phyloP scores from a whole-genome alignment of 345 rosid genomes.

The Luvunga scandens region DNA sequence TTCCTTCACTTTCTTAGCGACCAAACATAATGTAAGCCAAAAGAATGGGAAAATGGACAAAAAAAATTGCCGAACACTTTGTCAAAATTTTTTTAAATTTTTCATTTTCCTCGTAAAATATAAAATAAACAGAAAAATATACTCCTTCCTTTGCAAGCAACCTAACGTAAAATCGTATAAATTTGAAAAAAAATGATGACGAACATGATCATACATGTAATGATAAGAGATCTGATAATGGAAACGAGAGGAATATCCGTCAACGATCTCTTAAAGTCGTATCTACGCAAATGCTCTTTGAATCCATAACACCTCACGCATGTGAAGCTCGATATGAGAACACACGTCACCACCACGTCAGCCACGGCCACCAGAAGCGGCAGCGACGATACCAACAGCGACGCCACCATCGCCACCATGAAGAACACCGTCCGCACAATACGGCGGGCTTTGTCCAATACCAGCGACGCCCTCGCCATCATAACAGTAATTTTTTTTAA shows the following conservation, averaged over 20 bases:
- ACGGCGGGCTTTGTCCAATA: conserved; percentile 68
- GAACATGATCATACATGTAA: conserved; percentile 49
- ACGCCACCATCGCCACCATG: conserved; percentile 89
- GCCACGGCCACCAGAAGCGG: conserved; percentile 79
- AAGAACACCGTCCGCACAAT: conserved; percentile 68
- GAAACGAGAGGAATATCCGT: conserved; percentile 87
- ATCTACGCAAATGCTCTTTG: conserved; percentile 55
- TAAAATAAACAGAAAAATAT: too few relatives aligned
- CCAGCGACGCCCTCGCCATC: conserved; percentile 44
- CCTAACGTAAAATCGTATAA: neutral
- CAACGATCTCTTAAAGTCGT: conserved; percentile 74
- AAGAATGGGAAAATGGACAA: neutral
- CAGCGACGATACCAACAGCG: conserved; percentile 73
- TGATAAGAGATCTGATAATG: conserved; percentile 70
- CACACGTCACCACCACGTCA: conserved; percentile 62
- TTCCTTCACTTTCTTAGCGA: neutral
- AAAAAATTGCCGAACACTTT: neutral
- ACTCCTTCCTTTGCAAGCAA: neutral
- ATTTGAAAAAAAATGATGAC: neutral
- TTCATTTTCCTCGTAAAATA: neutral
- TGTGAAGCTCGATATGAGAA: conserved; percentile 71
- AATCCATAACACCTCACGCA: conserved; percentile 67
- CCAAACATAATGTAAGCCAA: neutral
- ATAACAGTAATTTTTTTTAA: neutral
- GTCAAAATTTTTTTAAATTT: neutral